Conservation (phyloP, 192 early-diverging fungal species). For the Chytriomyces sp. region DNA sequence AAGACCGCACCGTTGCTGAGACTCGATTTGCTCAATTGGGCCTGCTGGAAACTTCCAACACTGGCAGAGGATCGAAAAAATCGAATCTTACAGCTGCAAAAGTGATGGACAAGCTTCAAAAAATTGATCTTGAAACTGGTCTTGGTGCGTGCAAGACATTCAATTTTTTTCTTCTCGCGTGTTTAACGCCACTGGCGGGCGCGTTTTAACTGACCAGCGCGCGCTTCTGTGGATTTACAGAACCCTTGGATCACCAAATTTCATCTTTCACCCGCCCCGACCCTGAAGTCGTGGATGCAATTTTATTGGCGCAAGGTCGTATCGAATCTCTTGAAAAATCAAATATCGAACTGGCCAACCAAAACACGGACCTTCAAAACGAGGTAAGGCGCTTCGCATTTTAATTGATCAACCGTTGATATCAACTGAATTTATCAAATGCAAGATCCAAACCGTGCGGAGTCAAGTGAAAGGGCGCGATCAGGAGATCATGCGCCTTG, state of each 20-base stretch:
- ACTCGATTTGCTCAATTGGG: conserved; percentile 46
- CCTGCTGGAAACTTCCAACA: conserved; percentile 18
- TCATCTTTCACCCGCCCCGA: conserved; percentile 39
- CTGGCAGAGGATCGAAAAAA: neutral
- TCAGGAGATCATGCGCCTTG: conserved; percentile 56
- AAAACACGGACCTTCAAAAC: conserved; percentile 51
- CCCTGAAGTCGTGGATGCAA: conserved; percentile 41
- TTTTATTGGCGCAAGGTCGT: conserved; percentile 40
- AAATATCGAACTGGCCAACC: conserved; percentile 35
- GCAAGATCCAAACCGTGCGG: conserved; percentile 42
- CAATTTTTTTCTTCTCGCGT: neutral
- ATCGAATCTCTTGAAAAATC: conserved; percentile 41
- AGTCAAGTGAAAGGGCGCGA: conserved; percentile 55
- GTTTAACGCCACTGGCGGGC: neutral
- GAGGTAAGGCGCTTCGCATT: conserved; percentile 40
- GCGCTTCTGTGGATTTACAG: conserved; percentile 16
- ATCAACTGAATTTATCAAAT: neutral
- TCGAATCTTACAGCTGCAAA: conserved; percentile 39
- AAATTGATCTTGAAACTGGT: conserved; percentile 64
- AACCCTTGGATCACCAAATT: conserved; percentile 39
- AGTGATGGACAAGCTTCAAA: conserved; percentile 57
- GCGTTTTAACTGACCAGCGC: neutral
- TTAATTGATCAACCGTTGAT: conserved; percentile 6
- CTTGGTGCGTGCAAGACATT: conserved; percentile 31
- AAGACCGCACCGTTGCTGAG: conserved; percentile 46